Base-by-base conservation (phyloP, 2,329 filamentous ascomycete species). In the Thielaviopsis ethacetica region DNA sequence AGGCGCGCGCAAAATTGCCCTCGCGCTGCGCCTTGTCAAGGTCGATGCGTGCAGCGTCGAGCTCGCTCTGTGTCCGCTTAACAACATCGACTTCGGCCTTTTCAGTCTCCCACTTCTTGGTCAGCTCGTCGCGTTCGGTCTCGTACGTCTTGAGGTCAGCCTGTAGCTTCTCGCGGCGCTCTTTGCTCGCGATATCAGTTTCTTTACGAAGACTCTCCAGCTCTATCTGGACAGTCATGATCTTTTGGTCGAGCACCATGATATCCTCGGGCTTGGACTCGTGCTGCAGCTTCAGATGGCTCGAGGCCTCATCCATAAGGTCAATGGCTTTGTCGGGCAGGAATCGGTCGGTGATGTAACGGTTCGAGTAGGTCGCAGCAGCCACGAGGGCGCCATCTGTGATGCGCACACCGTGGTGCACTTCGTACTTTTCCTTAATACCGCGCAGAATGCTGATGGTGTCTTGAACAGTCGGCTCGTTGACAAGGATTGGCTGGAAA, bases 211-310 rank as follows among this genome's bases (percentile, higher is more conserved):
- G 73, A 62, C 90, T 96, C 68, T 97, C 93, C 0, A 97, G 77
- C 69, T 98, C 91, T 63, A 98, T 97, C 68, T 96, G 91, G 15
- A 97, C 89, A 0, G 91, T 97, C 82, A 96, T 94, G 62, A 97
- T 95, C 66, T 91, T 88, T 62, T 94, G 87, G 66, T 97, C 91
- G 1, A 97, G 80, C 56, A 86, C 83, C 73, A 94, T 88, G 38
- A 98, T 96, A 9, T 91, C 84, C 65, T 97, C 93, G 0, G 93
- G 93, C 66, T 96, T 97, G 65, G 89, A 95, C 70, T 98, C 93
- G 71, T 97, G 93, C 67, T 97, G 91, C 34, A 97, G 73, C 52
- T 94, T 83, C 10, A 97, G 75, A 22, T 90, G 89, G 62, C 88
- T 94, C 1, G 91, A 91, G 10, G 93, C 93, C 72, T 97, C 93